Evolutionary conservation across 164 flowering plant species (phyloP).

Genomic region (Umbilicus rupestris): DNA sequence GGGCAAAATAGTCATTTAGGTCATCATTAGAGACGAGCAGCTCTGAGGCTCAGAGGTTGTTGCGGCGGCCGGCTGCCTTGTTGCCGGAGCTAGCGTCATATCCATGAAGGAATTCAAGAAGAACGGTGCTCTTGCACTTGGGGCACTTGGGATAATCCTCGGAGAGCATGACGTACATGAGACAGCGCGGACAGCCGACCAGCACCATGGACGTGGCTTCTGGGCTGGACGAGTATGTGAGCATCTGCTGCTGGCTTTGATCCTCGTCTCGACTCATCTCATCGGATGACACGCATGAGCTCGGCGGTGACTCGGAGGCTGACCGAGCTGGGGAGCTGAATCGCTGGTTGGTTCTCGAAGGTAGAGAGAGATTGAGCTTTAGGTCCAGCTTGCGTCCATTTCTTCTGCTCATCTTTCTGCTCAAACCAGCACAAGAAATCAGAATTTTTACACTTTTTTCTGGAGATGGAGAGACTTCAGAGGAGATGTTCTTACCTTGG

Average conservation of each 20-base stretch:
- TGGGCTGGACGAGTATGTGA: slow-evolving; percentile 33
- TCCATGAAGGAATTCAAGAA: slow-evolving; percentile 51
- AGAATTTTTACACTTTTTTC: no score
- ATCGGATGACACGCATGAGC: slow-evolving; percentile 76
- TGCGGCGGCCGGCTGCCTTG: slow-evolving; percentile 19
- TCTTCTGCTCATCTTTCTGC: slow-evolving; percentile 41
- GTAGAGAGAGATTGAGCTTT: slow-evolving; percentile 77
- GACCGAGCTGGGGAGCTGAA: slow-evolving; percentile 31
- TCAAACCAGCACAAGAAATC: no score
- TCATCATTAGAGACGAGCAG: not conserved
- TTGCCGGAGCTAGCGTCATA: slow-evolving; percentile 9
- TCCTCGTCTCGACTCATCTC: slow-evolving; percentile 26
- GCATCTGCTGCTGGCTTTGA: no score
- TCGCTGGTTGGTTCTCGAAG: slow-evolving; percentile 17
- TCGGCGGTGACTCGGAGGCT: slow-evolving; percentile 56
- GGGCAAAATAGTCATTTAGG: no score
- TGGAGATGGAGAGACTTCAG: no score
- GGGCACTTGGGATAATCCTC: slow-evolving; percentile 73
- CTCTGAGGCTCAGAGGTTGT: slow-evolving; percentile 23
- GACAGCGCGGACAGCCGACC: slow-evolving; percentile 78
- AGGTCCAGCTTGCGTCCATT: slow-evolving; percentile 52
- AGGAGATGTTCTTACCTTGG: no score
- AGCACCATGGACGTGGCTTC: slow-evolving; percentile 68
- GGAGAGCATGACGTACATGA: slow-evolving; percentile 77
- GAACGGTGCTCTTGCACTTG: slow-evolving; percentile 71